Conservation (phyloP, 2,329 filamentous ascomycete genomes). For the Hypoxylon sp. region DNA sequence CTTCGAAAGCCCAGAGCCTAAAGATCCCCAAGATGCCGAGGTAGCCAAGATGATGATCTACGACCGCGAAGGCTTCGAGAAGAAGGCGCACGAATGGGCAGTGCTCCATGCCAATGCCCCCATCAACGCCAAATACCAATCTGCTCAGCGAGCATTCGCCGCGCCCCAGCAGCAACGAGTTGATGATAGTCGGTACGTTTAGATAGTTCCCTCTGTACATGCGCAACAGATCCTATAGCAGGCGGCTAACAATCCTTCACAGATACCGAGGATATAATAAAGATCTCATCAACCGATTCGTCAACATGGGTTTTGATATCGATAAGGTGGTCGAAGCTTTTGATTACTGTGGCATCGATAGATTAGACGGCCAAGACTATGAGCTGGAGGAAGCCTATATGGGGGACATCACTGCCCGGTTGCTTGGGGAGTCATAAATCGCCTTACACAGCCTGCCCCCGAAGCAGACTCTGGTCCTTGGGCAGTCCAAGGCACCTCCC, state of each 20-base stretch:
- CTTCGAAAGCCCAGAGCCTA: slow-evolving; percentile 91
- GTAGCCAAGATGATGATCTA: slow-evolving; percentile 89
- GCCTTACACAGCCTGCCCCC: neutral
- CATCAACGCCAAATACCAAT: slow-evolving; percentile 42
- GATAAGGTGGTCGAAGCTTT: slow-evolving; percentile 88
- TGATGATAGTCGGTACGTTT: slow-evolving; percentile 57
- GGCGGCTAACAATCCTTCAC: slow-evolving; percentile 21
- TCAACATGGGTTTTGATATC: slow-evolving; percentile 89
- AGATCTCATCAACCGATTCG: slow-evolving; percentile 82
- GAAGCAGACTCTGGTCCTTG: neutral
- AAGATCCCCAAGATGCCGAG: slow-evolving; percentile 95
- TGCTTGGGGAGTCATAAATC: slow-evolving; percentile 73
- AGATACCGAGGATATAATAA: slow-evolving; percentile 91
- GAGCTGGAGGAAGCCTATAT: slow-evolving; percentile 89
- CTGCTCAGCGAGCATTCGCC: slow-evolving; percentile 43
- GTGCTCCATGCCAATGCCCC: slow-evolving; percentile 83
- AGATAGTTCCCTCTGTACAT: neutral
- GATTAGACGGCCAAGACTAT: slow-evolving; percentile 79
- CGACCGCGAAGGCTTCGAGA: slow-evolving; percentile 79
- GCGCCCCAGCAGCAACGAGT: slow-evolving; percentile 63
- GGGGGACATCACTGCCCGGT: slow-evolving; percentile 84
- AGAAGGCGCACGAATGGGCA: slow-evolving; percentile 90
- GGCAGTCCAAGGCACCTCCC: neutral
- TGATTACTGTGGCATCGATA: slow-evolving; percentile 80
- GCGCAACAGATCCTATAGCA: neutral